These are phyloP conservation scores for Diutina scorzettiae DNA, from an alignment of 1,139 yeast genomes.

Conservation along the genomic window DNA sequence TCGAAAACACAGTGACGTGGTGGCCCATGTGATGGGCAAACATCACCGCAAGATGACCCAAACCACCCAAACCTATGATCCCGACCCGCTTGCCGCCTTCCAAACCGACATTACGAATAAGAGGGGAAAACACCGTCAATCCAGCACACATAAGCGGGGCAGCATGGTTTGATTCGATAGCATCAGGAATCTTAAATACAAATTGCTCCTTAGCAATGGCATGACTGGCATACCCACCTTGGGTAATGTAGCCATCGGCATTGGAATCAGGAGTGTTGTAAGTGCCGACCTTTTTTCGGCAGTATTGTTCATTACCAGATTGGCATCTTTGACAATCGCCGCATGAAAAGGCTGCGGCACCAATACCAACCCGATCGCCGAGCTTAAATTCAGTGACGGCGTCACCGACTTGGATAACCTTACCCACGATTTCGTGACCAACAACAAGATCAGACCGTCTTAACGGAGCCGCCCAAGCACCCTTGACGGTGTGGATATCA, in stretches of 20 bases:
- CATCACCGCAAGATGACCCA: slow-evolving; percentile 49
- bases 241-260: slow-evolving; percentile 28
- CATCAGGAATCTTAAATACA: slow-evolving; percentile 48
- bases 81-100: slow-evolving; percentile 26
- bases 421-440: slow-evolving; percentile 47
- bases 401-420: slow-evolving; percentile 38
- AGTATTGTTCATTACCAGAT: slow-evolving; percentile 37
- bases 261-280: slow-evolving; percentile 28
- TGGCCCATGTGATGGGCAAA: slow-evolving; percentile 49
- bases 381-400: slow-evolving; percentile 32
- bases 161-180: slow-evolving; percentile 30
- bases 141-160: slow-evolving; percentile 66
- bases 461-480: slow-evolving; percentile 26
- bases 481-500: slow-evolving; percentile 37
- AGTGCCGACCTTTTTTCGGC: slow-evolving; percentile 30
- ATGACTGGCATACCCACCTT: slow-evolving; percentile 55
- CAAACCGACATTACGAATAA: slow-evolving; percentile 24
- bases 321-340: slow-evolving; percentile 37
- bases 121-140: slow-evolving; percentile 48
- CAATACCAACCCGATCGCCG: slow-evolving; percentile 56
- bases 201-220: slow-evolving; percentile 41
- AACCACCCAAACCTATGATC: slow-evolving; percentile 43
- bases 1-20: slow-evolving; percentile 41
- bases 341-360: slow-evolving; percentile 43
- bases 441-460: slow-evolving; percentile 22